These are phyloP conservation scores for Penicillium mononematosum DNA, from an alignment of 495 filamentous ascomycete species.

Conservation along the genomic window DNA sequence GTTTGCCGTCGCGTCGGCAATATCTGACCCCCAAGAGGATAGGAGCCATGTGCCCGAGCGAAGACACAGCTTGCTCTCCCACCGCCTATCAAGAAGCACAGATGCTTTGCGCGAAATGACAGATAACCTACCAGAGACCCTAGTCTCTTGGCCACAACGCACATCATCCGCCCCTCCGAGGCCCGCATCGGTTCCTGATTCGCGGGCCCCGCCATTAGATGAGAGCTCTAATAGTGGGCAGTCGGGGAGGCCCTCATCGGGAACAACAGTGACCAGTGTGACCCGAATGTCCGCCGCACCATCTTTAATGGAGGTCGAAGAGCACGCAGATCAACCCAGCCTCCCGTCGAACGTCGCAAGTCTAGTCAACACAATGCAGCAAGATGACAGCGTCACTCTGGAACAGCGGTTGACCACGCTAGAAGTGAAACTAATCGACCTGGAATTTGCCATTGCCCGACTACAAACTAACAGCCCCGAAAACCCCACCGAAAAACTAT, in stretches of 20 bases:
- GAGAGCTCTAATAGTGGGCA: constrained; percentile 30
- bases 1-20: constrained; percentile 30
- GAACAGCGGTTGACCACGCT: constrained; percentile 54
- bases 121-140: constrained; percentile 27
- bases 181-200: constrained; percentile 23
- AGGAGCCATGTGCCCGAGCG: constrained; percentile 19
- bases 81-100: constrained; percentile 36
- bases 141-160: constrained; percentile 29
- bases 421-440: constrained; percentile 55
- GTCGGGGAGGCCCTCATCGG: constrained; percentile 31
- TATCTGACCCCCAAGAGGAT: constrained; percentile 31
- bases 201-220: constrained; percentile 24
- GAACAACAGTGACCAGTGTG: constrained; percentile 35
- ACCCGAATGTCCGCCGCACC: constrained; percentile 25
- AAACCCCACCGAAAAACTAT: constrained; percentile 16
- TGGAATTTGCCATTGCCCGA: constrained; percentile 55
- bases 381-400: constrained; percentile 46
- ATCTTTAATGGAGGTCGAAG: constrained; percentile 23
- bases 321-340: constrained; percentile 24
- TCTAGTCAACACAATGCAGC: constrained; percentile 44
- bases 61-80: constrained; percentile 22
- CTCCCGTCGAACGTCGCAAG: constrained; percentile 44
- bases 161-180: constrained; percentile 22
- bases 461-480: constrained; percentile 42
- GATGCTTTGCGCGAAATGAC: constrained; percentile 28